These are phyloP conservation scores for Daedalea quercina DNA, from an alignment of 768 basidiomycete species.

Conservation along the genomic window DNA sequence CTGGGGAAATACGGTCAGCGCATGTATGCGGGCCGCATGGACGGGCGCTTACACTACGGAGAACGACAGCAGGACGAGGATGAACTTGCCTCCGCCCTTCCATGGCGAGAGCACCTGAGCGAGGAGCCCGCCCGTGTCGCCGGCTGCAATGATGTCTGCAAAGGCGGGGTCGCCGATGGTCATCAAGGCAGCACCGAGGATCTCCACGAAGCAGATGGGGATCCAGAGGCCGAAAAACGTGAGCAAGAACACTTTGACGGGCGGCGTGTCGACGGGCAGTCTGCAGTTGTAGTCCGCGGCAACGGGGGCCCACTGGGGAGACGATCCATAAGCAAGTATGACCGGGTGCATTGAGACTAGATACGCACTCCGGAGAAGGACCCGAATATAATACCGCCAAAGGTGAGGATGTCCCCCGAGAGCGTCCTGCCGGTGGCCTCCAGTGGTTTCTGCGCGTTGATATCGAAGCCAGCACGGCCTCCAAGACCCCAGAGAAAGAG, in stretches of 20 bases:
- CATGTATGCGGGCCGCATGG: not conserved
- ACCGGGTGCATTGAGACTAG: not conserved
- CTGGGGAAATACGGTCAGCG: slow-evolving; percentile 15
- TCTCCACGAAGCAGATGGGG: slow-evolving; percentile 40
- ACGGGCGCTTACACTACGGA: slow-evolving; percentile 26
- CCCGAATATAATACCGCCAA: slow-evolving; percentile 46
- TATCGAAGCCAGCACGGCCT: slow-evolving; percentile 37
- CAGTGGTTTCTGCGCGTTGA: slow-evolving; percentile 32
- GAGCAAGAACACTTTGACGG: slow-evolving; percentile 37
- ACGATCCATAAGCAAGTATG: not conserved
- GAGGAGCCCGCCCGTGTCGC: slow-evolving; percentile 41
- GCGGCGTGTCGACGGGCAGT: slow-evolving; percentile 36
- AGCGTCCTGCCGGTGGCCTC: slow-evolving; percentile 40
- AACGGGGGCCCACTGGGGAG: slow-evolving; percentile 37
- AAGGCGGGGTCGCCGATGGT: slow-evolving; percentile 30
- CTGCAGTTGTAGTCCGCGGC: slow-evolving; percentile 52
- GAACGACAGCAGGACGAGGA: slow-evolving; percentile 38
- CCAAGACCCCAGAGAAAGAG: slow-evolving; percentile 47
- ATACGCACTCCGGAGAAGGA: slow-evolving; percentile 32
- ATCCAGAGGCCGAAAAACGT: slow-evolving; percentile 47
- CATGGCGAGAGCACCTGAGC: slow-evolving; percentile 32
- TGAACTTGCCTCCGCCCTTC: slow-evolving; percentile 38
- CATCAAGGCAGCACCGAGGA: slow-evolving; percentile 42
- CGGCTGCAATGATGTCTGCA: slow-evolving; percentile 25
- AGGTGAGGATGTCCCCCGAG: slow-evolving; percentile 42